These are phyloP conservation scores for Barnettozyma populi DNA, from an alignment of 805 yeast species.

Conservation along the genomic window DNA sequence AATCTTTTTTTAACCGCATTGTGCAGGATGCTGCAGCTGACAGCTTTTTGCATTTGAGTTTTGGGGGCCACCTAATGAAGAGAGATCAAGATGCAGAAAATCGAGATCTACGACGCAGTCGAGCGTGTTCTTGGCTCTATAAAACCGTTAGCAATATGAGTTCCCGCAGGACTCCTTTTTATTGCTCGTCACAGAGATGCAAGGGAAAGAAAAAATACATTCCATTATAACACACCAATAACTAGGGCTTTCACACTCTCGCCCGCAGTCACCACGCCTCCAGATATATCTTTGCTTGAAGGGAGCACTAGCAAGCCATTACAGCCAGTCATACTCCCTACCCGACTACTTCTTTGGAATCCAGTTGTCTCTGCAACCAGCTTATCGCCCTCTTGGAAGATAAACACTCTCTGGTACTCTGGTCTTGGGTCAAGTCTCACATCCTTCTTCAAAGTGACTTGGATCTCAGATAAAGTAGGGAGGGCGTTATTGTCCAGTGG, in stretches of 20 bases:
- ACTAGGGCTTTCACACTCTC: conserved; percentile 24
- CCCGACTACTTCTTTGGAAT: conserved; percentile 44
- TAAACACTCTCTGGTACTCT: conserved; percentile 43
- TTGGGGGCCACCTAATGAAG: background rate
- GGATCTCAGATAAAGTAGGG: conserved; percentile 29
- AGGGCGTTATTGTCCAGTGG: conserved; percentile 9
- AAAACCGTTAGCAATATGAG: too few relatives aligned
- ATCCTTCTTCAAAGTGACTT: conserved; percentile 29
- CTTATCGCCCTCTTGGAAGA: conserved; percentile 26
- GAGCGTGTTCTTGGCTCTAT: too few relatives aligned
- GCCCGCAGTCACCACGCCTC: conserved; percentile 18
- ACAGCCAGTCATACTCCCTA: conserved; percentile 42
- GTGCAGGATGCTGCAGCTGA: background rate
- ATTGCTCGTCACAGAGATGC: too few relatives aligned
- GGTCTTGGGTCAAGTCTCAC: conserved; percentile 43
- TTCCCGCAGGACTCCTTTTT: too few relatives aligned
- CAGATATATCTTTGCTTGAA: conserved; percentile 15
- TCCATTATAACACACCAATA: conserved; percentile 19
- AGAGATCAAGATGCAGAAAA: too few relatives aligned
- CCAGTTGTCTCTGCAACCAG: conserved; percentile 42
- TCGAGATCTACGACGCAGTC: too few relatives aligned
- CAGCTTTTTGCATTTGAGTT: background rate
- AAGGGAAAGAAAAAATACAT: too few relatives aligned
- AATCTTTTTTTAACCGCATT: background rate
- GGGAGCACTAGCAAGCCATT: conserved; percentile 43